Conservation (phyloP, 2,329 filamentous ascomycete genomes). For the Diplodia scrobiculata region DNA sequence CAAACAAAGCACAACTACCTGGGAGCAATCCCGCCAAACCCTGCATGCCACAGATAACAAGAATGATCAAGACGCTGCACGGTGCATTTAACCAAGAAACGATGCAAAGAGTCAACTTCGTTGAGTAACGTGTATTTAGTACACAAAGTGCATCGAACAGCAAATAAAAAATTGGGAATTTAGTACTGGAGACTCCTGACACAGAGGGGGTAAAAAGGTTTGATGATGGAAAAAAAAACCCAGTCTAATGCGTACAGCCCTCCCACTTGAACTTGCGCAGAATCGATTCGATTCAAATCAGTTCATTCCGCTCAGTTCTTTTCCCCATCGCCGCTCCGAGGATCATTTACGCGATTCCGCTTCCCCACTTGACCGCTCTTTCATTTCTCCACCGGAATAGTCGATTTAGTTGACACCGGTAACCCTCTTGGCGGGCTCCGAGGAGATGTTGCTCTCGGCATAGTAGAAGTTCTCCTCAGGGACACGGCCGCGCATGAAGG, state of each 20-base stretch:
- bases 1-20: too few relatives aligned
- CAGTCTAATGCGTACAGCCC: constrained; percentile 28
- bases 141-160: constrained; percentile 7
- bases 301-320: constrained; percentile 12
- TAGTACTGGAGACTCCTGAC: constrained; percentile 20
- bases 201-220: constrained; percentile 8
- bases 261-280: constrained; percentile 2
- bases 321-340: not conserved
- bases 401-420: constrained; percentile 24
- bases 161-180: constrained; percentile 25
- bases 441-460: constrained; percentile 36
- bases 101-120: not conserved
- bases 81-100: not conserved
- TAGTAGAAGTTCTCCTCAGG: constrained; percentile 92
- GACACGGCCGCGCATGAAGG: constrained; percentile 82
- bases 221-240: constrained; percentile 22
- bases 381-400: not conserved
- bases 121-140: not conserved
- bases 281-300: constrained; percentile 10
- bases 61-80: not conserved
- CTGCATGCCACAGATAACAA: not conserved
- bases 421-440: constrained; percentile 11
- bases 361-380: not conserved
- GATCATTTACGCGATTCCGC: not conserved
- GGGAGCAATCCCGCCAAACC: too few relatives aligned